phyloP scores from a whole-genome alignment of 805 yeast genomes.

The Candida montana region DNA sequence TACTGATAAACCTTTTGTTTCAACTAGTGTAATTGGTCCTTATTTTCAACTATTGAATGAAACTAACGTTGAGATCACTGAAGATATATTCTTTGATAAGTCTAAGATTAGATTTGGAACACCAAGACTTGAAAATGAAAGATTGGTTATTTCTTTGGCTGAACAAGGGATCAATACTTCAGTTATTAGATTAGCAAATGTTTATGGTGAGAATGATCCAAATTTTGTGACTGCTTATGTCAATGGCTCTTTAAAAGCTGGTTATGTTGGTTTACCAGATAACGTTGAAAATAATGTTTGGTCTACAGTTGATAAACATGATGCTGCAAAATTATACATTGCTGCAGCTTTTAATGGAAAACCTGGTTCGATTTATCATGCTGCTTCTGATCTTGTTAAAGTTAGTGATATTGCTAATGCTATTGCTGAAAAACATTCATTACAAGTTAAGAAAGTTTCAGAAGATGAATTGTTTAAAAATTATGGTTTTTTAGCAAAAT shows the following conservation, averaged over 20 bases:
- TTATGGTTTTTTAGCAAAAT: slow-evolving; percentile 14
- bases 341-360: slow-evolving; percentile 24
- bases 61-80: background rate
- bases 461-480: slow-evolving; percentile 11
- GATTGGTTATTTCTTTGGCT: slow-evolving; percentile 13
- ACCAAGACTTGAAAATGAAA: slow-evolving; percentile 16
- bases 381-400: slow-evolving; percentile 23
- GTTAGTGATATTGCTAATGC: slow-evolving; percentile 25
- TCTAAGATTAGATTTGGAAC: background rate
- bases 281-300: slow-evolving; percentile 13
- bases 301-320: slow-evolving; percentile 28
- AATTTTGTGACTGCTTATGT: slow-evolving; percentile 23
- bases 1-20: background rate
- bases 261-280: slow-evolving; percentile 28
- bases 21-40: background rate
- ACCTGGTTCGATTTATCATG: slow-evolving; percentile 26
- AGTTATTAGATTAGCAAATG: slow-evolving; percentile 29
- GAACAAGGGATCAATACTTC: slow-evolving; percentile 25
- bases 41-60: background rate
- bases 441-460: slow-evolving; percentile 17
- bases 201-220: slow-evolving; percentile 29
- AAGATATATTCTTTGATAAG: background rate
- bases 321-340: slow-evolving; percentile 30
- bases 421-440: slow-evolving; percentile 18
- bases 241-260: slow-evolving; percentile 28